A percentile compares a stretch with the other conserved stretches of the same genome.
Evolutionary conservation across 2,329 filamentous ascomycete genomes (phyloP).

Genomic region (Nannizziopsis arthrosporioides): DNA sequence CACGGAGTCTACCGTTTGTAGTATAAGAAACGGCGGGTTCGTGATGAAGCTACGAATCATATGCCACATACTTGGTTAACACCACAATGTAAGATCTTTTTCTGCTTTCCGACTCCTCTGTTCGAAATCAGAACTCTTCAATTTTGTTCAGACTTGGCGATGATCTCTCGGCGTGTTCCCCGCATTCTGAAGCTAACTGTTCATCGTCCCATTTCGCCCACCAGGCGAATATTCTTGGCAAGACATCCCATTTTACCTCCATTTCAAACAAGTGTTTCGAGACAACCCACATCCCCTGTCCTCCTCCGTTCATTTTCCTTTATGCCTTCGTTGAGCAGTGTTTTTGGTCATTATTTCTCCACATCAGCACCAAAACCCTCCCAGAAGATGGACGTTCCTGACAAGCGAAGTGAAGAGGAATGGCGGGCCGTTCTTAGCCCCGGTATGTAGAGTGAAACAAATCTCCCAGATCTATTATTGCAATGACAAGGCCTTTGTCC

Average conservation of each 20-base stretch:
- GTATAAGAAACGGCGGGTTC: no score
- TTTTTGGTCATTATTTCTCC: conserved; percentile 58
- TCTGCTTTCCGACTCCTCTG: neutral
- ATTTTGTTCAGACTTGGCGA: neutral
- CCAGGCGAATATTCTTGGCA: neutral
- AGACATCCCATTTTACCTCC: neutral
- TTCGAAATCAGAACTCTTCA: neutral
- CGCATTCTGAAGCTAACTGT: conserved; percentile 1
- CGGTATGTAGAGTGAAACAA: conserved; percentile 36
- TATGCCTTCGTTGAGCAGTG: conserved; percentile 64
- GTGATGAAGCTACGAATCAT: no score
- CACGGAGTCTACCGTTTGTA: no score
- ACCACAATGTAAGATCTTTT: no score
- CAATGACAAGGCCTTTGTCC: conserved; percentile 19
- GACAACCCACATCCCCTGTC: neutral
- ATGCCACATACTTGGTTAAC: no score
- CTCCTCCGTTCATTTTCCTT: conserved; percentile 2
- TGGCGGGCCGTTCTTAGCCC: conserved; percentile 76
- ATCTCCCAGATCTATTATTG: neutral
- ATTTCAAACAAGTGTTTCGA: neutral
- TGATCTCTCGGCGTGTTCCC: neutral
- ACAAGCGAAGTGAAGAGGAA: conserved; percentile 67
- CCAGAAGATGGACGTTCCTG: conserved; percentile 33
- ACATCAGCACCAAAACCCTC: conserved; percentile 29
- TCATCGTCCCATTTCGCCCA: neutral